These are phyloP conservation scores for Nidula niveotomentosa DNA, from an alignment of 1,284 basidiomycete genomes.

Conservation along the genomic window DNA sequence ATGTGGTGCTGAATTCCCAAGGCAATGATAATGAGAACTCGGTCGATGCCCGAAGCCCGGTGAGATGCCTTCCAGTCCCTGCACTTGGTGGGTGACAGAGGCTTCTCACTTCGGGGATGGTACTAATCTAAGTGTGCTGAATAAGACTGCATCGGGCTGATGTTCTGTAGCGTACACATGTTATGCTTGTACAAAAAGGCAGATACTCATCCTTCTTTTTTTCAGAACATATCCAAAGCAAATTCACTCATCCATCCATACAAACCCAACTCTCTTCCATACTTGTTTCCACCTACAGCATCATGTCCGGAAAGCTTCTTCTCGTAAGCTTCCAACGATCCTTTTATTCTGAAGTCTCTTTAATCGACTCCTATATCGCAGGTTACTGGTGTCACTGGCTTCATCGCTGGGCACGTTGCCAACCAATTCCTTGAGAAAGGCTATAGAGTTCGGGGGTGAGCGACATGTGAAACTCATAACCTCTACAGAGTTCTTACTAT, in stretches of 20 bases:
- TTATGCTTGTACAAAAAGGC: too few relatives aligned
- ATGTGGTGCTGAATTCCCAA: too few relatives aligned
- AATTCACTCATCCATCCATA: neutral
- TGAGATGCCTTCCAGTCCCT: too few relatives aligned
- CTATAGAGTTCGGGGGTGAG: conserved; percentile 5
- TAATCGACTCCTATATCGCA: conserved; percentile 1
- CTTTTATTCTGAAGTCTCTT: neutral
- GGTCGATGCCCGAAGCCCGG: too few relatives aligned
- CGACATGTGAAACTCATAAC: neutral
- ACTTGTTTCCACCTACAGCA: neutral
- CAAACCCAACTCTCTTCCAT: neutral
- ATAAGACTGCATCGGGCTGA: too few relatives aligned
- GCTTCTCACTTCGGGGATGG: too few relatives aligned
- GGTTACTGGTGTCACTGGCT: conserved; percentile 26
- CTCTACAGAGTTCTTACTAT: neutral
- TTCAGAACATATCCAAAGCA: neutral
- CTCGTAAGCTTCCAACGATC: conserved; percentile 11
- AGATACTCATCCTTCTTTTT: too few relatives aligned
- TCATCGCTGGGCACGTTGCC: conserved; percentile 18
- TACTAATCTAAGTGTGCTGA: too few relatives aligned
- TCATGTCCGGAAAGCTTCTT: conserved; percentile 17
- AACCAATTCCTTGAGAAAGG: conserved; percentile 16
- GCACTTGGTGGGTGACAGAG: too few relatives aligned
- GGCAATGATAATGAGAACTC: too few relatives aligned
- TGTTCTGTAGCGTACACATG: too few relatives aligned